Percentiles rank a stretch among this genome's conserved stretches.
Conservation (phyloP, 2,329 filamentous ascomycete genomes). For the Clonostachys rhizophaga region DNA sequence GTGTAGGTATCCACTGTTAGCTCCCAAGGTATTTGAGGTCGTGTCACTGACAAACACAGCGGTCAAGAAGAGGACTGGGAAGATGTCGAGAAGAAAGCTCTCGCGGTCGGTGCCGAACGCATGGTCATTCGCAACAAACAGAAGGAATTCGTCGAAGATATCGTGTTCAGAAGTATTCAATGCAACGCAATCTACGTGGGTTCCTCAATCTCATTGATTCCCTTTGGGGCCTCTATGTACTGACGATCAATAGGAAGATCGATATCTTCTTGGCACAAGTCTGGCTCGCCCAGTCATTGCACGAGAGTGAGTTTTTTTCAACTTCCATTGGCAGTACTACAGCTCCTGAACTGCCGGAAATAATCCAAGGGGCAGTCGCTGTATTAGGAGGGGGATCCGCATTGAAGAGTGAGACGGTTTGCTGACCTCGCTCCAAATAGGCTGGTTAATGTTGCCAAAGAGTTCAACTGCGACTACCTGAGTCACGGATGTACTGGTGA, state of each 20-base stretch:
- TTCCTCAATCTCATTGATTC: no score
- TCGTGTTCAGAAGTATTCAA: constrained; percentile 72
- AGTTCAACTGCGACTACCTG: constrained; percentile 26
- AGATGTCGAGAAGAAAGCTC: constrained; percentile 62
- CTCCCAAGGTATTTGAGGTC: no score
- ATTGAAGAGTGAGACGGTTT: no score
- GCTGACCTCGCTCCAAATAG: no score
- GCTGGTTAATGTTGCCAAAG: constrained; percentile 41
- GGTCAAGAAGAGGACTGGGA: constrained; percentile 68
- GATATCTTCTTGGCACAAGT: constrained; percentile 37
- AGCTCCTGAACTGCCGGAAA: no score
- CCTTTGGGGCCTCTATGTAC: neutral
- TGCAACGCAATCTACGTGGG: constrained; percentile 55
- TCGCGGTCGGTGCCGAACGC: constrained; percentile 9
- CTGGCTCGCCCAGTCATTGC: constrained; percentile 63
- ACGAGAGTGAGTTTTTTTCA: constrained; percentile 26
- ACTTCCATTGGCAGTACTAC: no score
- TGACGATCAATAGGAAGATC: neutral
- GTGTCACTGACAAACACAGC: constrained; percentile 24
- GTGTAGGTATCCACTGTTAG: no score
- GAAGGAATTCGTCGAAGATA: constrained; percentile 68
- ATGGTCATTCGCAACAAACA: constrained; percentile 57
- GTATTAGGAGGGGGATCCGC: no score
- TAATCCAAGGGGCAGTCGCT: no score
- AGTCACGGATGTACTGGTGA: constrained; percentile 35